Percentiles rank a stretch among this genome's conserved stretches.
These are phyloP conservation scores for Coniferiporia sulphurascens DNA, from an alignment of 1,284 basidiomycete genomes.

Conservation along the genomic window DNA sequence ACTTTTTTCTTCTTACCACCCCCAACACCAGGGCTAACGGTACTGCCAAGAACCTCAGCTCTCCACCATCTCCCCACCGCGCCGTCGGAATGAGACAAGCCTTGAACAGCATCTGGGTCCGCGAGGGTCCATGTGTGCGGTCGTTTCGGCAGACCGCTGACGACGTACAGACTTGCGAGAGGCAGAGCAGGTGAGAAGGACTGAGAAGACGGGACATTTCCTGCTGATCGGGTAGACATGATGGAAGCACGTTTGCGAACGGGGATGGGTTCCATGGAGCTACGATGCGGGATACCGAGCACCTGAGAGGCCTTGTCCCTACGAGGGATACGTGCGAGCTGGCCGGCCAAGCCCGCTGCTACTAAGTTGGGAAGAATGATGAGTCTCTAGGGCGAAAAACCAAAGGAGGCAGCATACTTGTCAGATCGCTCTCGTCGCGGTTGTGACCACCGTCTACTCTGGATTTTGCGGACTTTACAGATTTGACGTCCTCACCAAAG, in stretches of 20 bases:
- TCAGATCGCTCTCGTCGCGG: slow-evolving; percentile 13
- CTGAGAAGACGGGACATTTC: slow-evolving; percentile 44
- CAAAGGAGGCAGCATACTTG: slow-evolving; percentile 1
- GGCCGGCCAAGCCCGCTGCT: slow-evolving; percentile 7
- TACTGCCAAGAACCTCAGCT: slow-evolving; percentile 88
- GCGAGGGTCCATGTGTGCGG: slow-evolving; percentile 93
- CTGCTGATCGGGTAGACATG: slow-evolving; percentile 69
- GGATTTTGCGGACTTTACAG: slow-evolving; percentile 8
- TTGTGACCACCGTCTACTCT: background rate
- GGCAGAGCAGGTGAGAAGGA: slow-evolving; percentile 61
- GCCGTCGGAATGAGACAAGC: slow-evolving; percentile 81
- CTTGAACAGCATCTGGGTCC: slow-evolving; percentile 81
- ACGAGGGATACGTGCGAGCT: slow-evolving; percentile 20
- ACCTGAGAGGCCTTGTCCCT: slow-evolving; percentile 61
- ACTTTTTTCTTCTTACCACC: slow-evolving; percentile 55
- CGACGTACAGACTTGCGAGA: slow-evolving; percentile 78
- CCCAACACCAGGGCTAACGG: slow-evolving; percentile 79
- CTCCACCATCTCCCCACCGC: slow-evolving; percentile 93
- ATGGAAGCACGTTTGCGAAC: slow-evolving; percentile 68
- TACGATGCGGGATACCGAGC: slow-evolving; percentile 65
- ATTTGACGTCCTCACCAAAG: slow-evolving; percentile 14
- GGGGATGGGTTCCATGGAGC: slow-evolving; percentile 77
- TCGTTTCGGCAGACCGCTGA: slow-evolving; percentile 78
- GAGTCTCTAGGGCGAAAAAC: background rate
- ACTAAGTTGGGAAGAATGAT: background rate